phyloP scores from a whole-genome alignment of 2,329 filamentous ascomycete genomes.

The Daldinia eschscholtzii region DNA sequence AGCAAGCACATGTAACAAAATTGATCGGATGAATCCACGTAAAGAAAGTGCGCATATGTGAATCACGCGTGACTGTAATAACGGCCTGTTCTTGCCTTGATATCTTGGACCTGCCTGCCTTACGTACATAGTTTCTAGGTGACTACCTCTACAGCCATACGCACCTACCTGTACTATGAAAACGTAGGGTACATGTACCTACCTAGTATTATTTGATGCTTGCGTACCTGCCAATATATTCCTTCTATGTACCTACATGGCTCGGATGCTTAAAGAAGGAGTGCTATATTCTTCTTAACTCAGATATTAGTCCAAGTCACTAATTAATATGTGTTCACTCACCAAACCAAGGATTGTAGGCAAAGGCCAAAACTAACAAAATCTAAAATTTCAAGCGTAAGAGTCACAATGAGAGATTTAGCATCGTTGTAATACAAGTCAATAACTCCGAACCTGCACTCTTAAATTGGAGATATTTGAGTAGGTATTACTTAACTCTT shows the following conservation, averaged over 20 bases:
- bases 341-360: background rate
- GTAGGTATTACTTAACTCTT: background rate
- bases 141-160: background rate
- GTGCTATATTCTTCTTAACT: no score
- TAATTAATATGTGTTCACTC: background rate
- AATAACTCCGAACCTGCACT: background rate
- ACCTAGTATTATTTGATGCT: background rate
- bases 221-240: background rate
- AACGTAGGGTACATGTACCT: background rate
- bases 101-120: background rate
- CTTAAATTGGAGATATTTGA: background rate
- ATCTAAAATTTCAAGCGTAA: background rate
- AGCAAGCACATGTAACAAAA: background rate
- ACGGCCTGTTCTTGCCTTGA: background rate
- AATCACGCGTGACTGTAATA: background rate
- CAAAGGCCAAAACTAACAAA: background rate
- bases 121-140: background rate
- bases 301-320: background rate
- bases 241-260: background rate
- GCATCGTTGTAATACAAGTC: background rate
- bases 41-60: conserved; percentile 3
- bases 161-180: background rate
- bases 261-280: background rate
- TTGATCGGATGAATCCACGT: background rate
- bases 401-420: background rate